Base-by-base conservation (phyloP, 192 early-diverging fungal genomes). In the Backusella tarrabulga region DNA sequence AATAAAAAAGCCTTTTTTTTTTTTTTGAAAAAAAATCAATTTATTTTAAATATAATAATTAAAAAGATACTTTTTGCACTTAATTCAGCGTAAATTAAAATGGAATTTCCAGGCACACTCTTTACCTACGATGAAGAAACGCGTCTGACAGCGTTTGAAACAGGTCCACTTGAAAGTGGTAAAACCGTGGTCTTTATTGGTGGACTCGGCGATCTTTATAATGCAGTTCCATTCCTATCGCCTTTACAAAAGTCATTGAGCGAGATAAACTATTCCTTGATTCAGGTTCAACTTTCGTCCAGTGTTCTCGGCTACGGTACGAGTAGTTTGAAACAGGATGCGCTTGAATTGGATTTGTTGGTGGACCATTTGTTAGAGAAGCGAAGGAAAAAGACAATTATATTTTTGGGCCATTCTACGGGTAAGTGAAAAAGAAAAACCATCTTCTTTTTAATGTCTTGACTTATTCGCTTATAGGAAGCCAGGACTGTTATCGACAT, bases 391-490 rank as follows among this genome's bases (percentile, higher is more conserved):
- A 69, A 75, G 7, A 46, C 72, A 0, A 69, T 87, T 32, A 78
- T 87, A 26, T 69, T 87, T 35, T 46, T 87, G 17, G 85, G 85
- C 6, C 85, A 87, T 66, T 87, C 85, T 11, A 87, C 85, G 0
- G 85, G 85, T 15, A 36, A 35, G 1, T 44, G 35, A 54, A 3
- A 44, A 15, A 44, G 42, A 6, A 40, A 40, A 40, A 40, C 11
- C 8, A 40, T 9, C 38, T 9, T 40, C 38, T 40, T 11, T 40
- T 9, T 40, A 32, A 38, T 74, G 21, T 14, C 11, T 29, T 6
- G 19, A 40, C 9, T 60, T 60, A 29, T 19, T 23, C 8, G 2
- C 32, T 2, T 8, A 32, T 34, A 76, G 75, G 75, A 38, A 75
- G 82, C 35, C 85, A 86, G 35, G 80, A 86, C 29, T 80, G 78